phyloP scores from a whole-genome alignment of 495 filamentous ascomycete species.

The Aspergillus affinis region DNA sequence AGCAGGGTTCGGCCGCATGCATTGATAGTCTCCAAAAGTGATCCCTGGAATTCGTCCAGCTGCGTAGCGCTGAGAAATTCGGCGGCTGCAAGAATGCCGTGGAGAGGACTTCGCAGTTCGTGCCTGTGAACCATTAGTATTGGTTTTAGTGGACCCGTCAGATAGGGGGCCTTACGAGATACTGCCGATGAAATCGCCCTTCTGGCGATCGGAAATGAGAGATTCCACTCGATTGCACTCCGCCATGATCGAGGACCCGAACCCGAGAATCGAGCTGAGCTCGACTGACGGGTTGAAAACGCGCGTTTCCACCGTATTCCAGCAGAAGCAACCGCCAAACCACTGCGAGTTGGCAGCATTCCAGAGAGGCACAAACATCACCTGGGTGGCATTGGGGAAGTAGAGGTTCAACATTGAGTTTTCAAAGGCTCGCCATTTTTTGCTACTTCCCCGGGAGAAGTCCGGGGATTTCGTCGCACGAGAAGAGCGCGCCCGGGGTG shows the following conservation, averaged over 20 bases:
- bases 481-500: slow-evolving; percentile 23
- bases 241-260: slow-evolving; percentile 67
- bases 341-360: slow-evolving; percentile 67
- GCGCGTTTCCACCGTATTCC: slow-evolving; percentile 49
- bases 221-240: slow-evolving; percentile 63
- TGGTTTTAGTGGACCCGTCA: slow-evolving; percentile 25
- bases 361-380: slow-evolving; percentile 62
- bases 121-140: slow-evolving; percentile 47
- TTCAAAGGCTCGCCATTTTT: slow-evolving; percentile 41
- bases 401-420: slow-evolving; percentile 43
- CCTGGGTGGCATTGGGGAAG: slow-evolving; percentile 46
- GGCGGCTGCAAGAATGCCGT: slow-evolving; percentile 70
- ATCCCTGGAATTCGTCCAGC: slow-evolving; percentile 55
- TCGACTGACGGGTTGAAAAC: slow-evolving; percentile 44
- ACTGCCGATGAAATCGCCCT: slow-evolving; percentile 74
- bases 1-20: slow-evolving; percentile 73
- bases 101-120: slow-evolving; percentile 74
- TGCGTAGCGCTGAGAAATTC: slow-evolving; percentile 60
- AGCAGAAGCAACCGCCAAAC: slow-evolving; percentile 68
- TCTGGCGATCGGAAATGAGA: slow-evolving; percentile 58
- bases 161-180: slow-evolving; percentile 52
- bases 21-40: slow-evolving; percentile 71
- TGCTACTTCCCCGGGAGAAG: slow-evolving; percentile 39
- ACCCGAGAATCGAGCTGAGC: slow-evolving; percentile 56
- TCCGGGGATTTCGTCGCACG: slow-evolving; percentile 16